phyloP scores from a whole-genome alignment of 441 rosid species.

The Sinapis alba region DNA sequence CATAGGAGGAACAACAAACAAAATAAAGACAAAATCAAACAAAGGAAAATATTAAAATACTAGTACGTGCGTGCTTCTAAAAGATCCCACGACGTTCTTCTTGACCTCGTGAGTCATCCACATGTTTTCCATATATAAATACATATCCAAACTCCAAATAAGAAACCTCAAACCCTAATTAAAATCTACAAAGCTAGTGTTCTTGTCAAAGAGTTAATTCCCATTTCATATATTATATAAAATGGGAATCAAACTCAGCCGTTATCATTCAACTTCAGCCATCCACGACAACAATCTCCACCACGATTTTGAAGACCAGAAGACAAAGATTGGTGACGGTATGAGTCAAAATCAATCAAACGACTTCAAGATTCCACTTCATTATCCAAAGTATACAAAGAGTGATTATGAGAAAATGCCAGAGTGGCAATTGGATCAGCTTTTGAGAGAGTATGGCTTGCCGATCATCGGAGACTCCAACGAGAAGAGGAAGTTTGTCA shows the following conservation, averaged over 20 bases:
- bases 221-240: background rate
- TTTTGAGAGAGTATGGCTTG: constrained; percentile 49
- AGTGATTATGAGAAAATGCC: constrained; percentile 53
- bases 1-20: background rate
- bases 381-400: constrained; percentile 53
- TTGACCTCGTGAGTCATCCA: constrained; percentile 11
- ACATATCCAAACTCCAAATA: background rate
- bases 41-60: background rate
- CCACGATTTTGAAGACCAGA: constrained; percentile 23
- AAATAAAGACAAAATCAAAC: background rate
- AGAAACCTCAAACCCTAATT: constrained; percentile 5
- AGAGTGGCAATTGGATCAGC: constrained; percentile 53
- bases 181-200: constrained; percentile 2
- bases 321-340: background rate
- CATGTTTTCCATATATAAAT: constrained; percentile 23
- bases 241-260: constrained; percentile 30
- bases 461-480: constrained; percentile 40
- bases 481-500: constrained; percentile 50
- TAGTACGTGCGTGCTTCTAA: constrained; percentile 35
- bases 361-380: constrained; percentile 50
- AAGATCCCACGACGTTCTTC: constrained; percentile 29
- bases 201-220: constrained; percentile 6
- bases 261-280: background rate
- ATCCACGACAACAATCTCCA: background rate
- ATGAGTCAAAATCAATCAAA: background rate